Evolutionary conservation across 306 rosid genomes (phyloP).

Genomic region (Trifolium repens): DNA sequence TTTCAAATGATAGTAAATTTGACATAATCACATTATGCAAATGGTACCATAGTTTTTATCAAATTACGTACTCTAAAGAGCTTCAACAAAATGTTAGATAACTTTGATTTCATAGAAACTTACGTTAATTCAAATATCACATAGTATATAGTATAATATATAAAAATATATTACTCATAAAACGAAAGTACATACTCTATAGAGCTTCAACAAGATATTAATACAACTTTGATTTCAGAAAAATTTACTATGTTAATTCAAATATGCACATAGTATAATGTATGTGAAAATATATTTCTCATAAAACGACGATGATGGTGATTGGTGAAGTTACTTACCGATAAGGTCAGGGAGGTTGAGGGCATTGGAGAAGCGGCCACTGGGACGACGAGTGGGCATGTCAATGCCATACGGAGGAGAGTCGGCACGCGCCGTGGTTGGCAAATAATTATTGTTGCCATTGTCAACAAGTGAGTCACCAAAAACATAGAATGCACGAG

Average conservation of each 20-base stretch:
- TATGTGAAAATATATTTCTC: not conserved
- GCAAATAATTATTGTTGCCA: constrained; percentile 66
- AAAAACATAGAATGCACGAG: constrained; percentile 56
- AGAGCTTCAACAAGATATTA: no score
- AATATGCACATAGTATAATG: not conserved
- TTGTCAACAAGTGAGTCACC: constrained; percentile 68
- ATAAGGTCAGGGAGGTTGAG: constrained; percentile 65
- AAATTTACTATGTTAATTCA: no score
- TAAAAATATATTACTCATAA: not conserved
- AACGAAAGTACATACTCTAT: not conserved
- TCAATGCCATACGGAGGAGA: constrained; percentile 68
- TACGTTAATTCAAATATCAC: no score
- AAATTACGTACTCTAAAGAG: no score
- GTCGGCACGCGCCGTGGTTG: constrained; percentile 58
- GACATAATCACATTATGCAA: no score
- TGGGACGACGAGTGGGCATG: constrained; percentile 55
- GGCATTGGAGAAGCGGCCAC: constrained; percentile 77
- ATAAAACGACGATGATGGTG: not conserved
- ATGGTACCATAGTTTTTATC: no score
- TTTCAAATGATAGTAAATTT: no score
- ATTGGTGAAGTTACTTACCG: constrained; percentile 18
- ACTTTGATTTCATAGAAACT: no score
- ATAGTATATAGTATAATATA: not conserved
- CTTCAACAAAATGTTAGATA: no score
- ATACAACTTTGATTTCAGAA: no score